A percentile compares a stretch with the other conserved stretches of the same genome.
phyloP scores from a whole-genome alignment of 371 early-diverging fungal genomes.

The Synchytrium microbalum region DNA sequence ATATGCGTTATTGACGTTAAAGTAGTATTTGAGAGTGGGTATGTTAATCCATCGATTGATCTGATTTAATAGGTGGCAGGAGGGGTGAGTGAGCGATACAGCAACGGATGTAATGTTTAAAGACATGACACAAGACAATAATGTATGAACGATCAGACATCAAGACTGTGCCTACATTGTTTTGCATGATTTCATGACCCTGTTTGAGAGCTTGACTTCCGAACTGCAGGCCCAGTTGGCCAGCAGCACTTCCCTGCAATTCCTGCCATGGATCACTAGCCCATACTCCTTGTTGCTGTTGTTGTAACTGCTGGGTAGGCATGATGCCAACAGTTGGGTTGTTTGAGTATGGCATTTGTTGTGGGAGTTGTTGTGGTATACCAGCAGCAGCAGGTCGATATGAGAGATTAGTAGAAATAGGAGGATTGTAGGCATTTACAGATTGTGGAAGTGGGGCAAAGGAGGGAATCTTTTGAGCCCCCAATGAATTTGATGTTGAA shows the following conservation, averaged over 20 bases:
- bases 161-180: slow-evolving; percentile 58
- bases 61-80: slow-evolving; percentile 31
- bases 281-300: not conserved
- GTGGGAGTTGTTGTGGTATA: not conserved
- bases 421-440: not conserved
- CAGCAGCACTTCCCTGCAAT: slow-evolving; percentile 66
- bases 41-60: slow-evolving; percentile 78
- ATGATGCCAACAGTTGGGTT: not conserved
- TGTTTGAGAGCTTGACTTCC: slow-evolving; percentile 83
- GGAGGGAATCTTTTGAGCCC: not conserved
- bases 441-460: not conserved
- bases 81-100: slow-evolving; percentile 1
- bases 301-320: not conserved
- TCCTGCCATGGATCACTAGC: slow-evolving; percentile 9
- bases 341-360: not conserved
- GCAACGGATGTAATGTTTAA: slow-evolving; percentile 2
- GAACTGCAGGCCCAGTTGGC: slow-evolving; percentile 94
- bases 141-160: slow-evolving; percentile 4
- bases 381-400: too few species aligned
- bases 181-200: slow-evolving; percentile 83
- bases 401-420: too few species aligned
- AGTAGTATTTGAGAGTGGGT: slow-evolving; percentile 84
- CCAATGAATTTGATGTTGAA: not conserved
- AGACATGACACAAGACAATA: too few species aligned
- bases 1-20: slow-evolving; percentile 92